These are phyloP conservation scores for Globisporangium ultimum DNA, from an alignment of 352 stramenopile genomes.

Conservation along the genomic window DNA sequence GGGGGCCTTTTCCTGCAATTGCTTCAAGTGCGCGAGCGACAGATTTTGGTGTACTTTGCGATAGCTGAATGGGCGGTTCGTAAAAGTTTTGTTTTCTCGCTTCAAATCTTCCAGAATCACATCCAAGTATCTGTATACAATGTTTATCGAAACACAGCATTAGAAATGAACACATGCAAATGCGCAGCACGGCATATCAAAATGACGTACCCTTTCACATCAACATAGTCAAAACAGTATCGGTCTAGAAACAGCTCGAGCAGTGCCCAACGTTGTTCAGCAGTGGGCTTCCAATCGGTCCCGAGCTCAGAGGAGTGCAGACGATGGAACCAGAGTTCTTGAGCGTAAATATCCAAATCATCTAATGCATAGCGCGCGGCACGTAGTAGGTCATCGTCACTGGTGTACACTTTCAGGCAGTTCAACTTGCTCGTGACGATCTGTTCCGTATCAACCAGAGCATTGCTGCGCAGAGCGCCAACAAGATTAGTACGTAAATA, in stretches of 20 bases:
- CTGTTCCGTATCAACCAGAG: not conserved
- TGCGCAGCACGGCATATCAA: no score
- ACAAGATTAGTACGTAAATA: no score
- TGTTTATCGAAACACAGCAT: not conserved
- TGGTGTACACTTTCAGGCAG: not conserved
- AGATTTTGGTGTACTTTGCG: conserved; percentile 29
- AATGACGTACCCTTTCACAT: conserved; percentile 30
- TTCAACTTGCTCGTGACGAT: not conserved
- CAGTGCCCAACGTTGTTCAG: conserved; percentile 19
- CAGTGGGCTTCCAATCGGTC: not conserved
- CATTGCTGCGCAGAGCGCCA: not conserved
- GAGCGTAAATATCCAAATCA: conserved; percentile 19
- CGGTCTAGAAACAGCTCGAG: conserved; percentile 37
- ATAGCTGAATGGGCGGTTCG: conserved; percentile 28
- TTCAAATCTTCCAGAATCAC: conserved; percentile 41
- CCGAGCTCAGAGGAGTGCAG: not conserved
- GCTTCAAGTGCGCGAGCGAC: conserved; percentile 32
- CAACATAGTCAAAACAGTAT: conserved; percentile 31
- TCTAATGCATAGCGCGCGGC: not conserved
- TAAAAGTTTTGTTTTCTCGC: not conserved
- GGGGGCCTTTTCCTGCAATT: conserved; percentile 20
- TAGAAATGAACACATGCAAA: not conserved
- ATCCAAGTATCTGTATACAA: conserved; percentile 16
- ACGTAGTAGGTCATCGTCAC: conserved; percentile 5
- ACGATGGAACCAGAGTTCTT: conserved; percentile 24